Conservation (phyloP, 2,329 filamentous ascomycete genomes). For the Helotiales sp. region DNA sequence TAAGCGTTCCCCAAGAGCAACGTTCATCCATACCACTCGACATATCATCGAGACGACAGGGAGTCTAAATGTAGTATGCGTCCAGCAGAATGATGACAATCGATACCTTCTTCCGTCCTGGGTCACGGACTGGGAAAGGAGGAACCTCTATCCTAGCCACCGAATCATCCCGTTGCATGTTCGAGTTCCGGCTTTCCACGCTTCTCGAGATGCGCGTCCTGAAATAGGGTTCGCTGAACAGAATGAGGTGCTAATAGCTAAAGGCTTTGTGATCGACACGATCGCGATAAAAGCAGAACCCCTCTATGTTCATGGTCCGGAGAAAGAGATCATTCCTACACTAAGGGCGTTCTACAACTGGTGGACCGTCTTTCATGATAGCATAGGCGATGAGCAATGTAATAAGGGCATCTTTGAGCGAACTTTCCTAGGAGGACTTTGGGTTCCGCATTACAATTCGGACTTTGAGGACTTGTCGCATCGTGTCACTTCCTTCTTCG, state of each 20-base stretch:
- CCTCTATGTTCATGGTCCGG: conserved; percentile 4
- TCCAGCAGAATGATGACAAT: conserved; percentile 14
- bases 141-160: conserved; percentile 7
- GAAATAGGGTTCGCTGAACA: not conserved
- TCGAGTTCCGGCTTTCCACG: conserved; percentile 4
- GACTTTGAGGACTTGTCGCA: conserved; percentile 2
- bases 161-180: conserved; percentile 6
- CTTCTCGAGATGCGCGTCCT: not conserved
- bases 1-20: conserved; percentile 5
- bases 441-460: conserved; percentile 7
- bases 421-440: conserved; percentile 14
- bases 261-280: conserved; percentile 11
- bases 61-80: not conserved
- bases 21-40: not conserved
- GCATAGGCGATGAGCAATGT: not conserved
- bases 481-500: conserved; percentile 7
- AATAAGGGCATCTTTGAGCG: conserved; percentile 7
- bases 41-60: conserved; percentile 4
- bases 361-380: conserved; percentile 5
- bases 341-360: conserved; percentile 11
- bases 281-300: conserved; percentile 1
- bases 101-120: conserved; percentile 7
- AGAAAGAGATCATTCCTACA: not conserved
- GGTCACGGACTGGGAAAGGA: conserved; percentile 16
- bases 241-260: conserved; percentile 4